phyloP scores from a whole-genome alignment of 108 stramenopile species.

The Skeletonema tropicum region DNA sequence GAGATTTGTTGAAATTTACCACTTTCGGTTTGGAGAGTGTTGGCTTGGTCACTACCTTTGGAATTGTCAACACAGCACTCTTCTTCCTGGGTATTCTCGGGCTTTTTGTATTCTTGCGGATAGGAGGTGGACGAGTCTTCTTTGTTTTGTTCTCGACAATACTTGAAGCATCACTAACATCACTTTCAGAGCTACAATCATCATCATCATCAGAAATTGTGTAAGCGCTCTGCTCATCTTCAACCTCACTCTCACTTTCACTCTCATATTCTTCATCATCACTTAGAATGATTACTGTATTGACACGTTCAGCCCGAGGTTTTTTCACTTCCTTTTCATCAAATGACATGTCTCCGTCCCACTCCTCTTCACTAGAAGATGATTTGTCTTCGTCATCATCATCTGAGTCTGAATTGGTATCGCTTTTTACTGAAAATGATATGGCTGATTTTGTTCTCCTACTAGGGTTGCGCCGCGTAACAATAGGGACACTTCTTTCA shows the following conservation, averaged over 20 bases:
- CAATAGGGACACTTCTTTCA: not conserved
- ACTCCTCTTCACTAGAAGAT: constrained; percentile 23
- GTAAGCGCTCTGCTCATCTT: constrained; percentile 19
- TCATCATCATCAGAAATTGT: constrained; percentile 27
- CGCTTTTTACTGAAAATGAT: not conserved
- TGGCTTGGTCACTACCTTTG: not conserved
- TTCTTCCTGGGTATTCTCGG: not conserved
- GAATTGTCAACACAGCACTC: too few relatives aligned
- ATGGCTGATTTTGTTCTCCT: not conserved
- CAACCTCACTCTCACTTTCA: constrained; percentile 28
- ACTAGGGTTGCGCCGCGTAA: not conserved
- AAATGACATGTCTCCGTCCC: constrained; percentile 31
- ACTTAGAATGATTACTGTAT: constrained; percentile 52
- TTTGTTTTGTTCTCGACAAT: not conserved
- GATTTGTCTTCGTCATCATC: constrained; percentile 10
- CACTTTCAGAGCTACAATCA: constrained; percentile 2
- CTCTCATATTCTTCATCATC: constrained; percentile 48
- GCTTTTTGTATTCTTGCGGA: constrained; percentile 10
- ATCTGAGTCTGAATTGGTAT: constrained; percentile 1
- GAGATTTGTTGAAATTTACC: constrained; percentile 51
- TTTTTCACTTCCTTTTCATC: constrained; percentile 26
- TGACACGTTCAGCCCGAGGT: constrained; percentile 35
- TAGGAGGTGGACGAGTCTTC: not conserved
- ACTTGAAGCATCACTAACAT: constrained; percentile 19
- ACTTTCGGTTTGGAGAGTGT: too few relatives aligned